Conservation (phyloP, 2,329 filamentous ascomycete genomes). For the Pestalotiopsis sp. region DNA sequence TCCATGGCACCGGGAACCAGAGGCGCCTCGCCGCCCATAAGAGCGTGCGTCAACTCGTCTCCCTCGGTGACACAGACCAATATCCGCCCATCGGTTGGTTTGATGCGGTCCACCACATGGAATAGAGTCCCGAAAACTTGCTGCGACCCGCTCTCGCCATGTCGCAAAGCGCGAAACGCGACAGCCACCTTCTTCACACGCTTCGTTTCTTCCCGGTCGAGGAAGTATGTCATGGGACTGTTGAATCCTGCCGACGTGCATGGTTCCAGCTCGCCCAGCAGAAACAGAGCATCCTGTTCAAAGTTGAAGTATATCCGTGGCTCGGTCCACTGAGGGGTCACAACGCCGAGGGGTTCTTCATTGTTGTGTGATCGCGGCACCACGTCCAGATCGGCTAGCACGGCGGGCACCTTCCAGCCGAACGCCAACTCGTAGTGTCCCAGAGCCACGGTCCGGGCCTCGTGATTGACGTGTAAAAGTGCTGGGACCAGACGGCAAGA, state of each 20-base stretch:
- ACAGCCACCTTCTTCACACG: constrained; percentile 48
- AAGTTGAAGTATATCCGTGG: constrained; percentile 53
- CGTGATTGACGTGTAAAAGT: constrained; percentile 47
- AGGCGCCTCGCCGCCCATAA: constrained; percentile 27
- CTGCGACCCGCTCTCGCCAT: constrained; percentile 44
- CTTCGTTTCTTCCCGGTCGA: constrained; percentile 43
- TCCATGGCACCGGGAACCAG: constrained; percentile 20
- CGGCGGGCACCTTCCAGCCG: constrained; percentile 47
- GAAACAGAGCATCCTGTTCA: constrained; percentile 46
- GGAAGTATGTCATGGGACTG: constrained; percentile 52
- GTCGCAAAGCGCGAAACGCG: constrained; percentile 46
- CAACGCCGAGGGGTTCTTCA: constrained; percentile 15
- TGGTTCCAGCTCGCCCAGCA: constrained; percentile 52
- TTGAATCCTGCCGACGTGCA: constrained; percentile 49
- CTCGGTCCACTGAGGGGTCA: constrained; percentile 36
- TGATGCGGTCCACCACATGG: constrained; percentile 45
- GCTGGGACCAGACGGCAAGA: constrained; percentile 37
- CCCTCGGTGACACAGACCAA: constrained; percentile 43
- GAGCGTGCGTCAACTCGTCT: constrained; percentile 36
- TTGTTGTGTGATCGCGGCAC: not conserved
- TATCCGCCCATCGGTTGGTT: constrained; percentile 31
- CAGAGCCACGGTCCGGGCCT: constrained; percentile 45
- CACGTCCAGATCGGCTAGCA: constrained; percentile 29
- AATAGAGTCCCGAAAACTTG: constrained; percentile 51
- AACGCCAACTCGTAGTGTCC: constrained; percentile 50